phyloP scores from a whole-genome alignment of 1,139 yeast genomes.

The Scheffersomyces segobiensis region DNA sequence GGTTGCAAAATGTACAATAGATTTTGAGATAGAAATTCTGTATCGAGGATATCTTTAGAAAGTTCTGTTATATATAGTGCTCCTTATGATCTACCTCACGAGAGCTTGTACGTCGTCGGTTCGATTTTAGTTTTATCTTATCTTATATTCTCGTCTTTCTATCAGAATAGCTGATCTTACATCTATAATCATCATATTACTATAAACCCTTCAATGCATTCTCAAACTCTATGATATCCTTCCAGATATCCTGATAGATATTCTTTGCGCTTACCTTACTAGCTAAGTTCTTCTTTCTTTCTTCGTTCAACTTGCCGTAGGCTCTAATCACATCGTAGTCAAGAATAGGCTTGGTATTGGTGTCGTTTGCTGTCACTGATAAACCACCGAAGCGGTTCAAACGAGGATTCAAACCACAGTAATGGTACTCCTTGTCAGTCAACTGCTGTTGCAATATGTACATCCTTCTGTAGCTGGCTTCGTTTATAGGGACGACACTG shows the following conservation, averaged over 20 bases:
- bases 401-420: constrained; percentile 80
- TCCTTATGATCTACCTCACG: too few relatives aligned
- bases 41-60: background rate
- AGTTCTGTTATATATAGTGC: background rate
- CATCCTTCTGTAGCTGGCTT: constrained; percentile 73
- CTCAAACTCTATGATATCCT: constrained; percentile 60
- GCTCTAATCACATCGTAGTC: constrained; percentile 58
- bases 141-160: background rate
- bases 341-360: constrained; percentile 55
- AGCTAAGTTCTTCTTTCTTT: constrained; percentile 53
- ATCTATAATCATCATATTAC: background rate
- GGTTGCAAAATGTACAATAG: background rate
- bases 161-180: too few relatives aligned
- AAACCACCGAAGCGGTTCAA: constrained; percentile 63
- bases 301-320: constrained; percentile 58
- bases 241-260: constrained; percentile 62
- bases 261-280: constrained; percentile 56
- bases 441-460: constrained; percentile 87
- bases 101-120: too few relatives aligned
- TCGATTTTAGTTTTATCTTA: too few relatives aligned
- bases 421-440: constrained; percentile 70
- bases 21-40: background rate
- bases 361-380: constrained; percentile 32
- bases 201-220: constrained; percentile 33
- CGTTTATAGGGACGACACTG: constrained; percentile 74